Conservation (phyloP, 352 stramenopile species). For the Chrysophaeum taylorii region DNA sequence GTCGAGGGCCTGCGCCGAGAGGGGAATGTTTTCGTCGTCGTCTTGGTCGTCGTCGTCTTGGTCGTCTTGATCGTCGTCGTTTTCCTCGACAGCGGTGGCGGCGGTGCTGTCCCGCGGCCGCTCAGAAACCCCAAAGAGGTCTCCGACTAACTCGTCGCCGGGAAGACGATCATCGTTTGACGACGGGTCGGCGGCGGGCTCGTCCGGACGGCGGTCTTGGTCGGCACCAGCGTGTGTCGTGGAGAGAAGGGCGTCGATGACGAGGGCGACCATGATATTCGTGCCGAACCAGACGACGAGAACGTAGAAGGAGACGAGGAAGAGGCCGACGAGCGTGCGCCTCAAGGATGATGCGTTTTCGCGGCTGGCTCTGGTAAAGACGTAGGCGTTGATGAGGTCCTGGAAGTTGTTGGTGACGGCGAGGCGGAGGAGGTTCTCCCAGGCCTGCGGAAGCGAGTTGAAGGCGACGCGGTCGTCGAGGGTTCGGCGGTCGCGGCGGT, state of each 20-base stretch:
- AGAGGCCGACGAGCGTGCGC: not conserved
- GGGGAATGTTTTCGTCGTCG: no score
- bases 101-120: no score
- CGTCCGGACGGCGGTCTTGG: no score
- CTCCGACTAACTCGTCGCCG: no score
- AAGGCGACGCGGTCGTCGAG: not conserved
- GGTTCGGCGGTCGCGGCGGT: not conserved
- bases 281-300: slow-evolving; percentile 19
- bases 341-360: not conserved
- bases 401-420: slow-evolving; percentile 20
- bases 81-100: no score
- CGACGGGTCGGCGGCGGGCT: no score
- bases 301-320: slow-evolving; percentile 17
- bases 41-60: no score
- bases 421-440: not conserved
- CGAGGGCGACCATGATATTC: slow-evolving; percentile 15
- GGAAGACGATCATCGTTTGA: no score
- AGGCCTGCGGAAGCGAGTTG: slow-evolving; percentile 9
- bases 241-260: slow-evolving; percentile 17
- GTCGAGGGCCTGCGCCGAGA: no score
- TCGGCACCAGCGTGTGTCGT: no score
- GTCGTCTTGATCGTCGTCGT: no score
- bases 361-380: not conserved
- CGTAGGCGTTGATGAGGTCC: slow-evolving; percentile 18
- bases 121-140: no score